Percentiles rank a stretch among this genome's conserved stretches.
phyloP scores from a whole-genome alignment of 306 rosid genomes.

The Inga oerstediana region DNA sequence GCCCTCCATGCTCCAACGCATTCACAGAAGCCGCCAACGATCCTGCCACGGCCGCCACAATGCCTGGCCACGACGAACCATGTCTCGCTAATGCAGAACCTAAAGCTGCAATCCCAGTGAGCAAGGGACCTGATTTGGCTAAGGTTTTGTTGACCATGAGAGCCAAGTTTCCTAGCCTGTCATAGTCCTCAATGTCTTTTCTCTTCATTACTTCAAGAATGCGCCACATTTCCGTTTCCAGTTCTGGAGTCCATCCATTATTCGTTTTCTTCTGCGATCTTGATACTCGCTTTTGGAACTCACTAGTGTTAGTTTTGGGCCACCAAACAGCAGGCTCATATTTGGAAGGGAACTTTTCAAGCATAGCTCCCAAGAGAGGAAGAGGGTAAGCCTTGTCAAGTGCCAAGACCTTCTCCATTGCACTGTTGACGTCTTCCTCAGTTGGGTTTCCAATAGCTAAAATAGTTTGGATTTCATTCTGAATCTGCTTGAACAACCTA shows the following conservation, averaged over 20 bases:
- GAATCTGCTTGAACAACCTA: not conserved
- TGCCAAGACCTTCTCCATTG: conserved; percentile 54
- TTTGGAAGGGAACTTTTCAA: not conserved
- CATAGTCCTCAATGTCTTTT: not conserved
- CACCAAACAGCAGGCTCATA: not conserved
- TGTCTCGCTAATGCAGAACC: not conserved
- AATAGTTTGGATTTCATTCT: conserved; percentile 40
- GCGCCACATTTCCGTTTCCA: conserved; percentile 50
- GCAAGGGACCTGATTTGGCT: not conserved
- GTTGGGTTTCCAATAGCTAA: conserved; percentile 39
- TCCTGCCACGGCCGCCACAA: not conserved
- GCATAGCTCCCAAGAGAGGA: not conserved
- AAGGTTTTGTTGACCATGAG: not conserved
- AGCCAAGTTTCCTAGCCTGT: not conserved
- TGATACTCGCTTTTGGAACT: not conserved
- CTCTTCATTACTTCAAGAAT: conserved; percentile 12
- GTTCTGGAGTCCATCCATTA: conserved; percentile 31
- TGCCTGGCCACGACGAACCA: not conserved
- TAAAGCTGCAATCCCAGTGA: not conserved
- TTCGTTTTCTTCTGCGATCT: not conserved
- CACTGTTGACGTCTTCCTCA: conserved; percentile 43
- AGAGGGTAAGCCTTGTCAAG: not conserved
- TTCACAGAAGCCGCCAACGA: not conserved
- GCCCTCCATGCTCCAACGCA: not conserved
- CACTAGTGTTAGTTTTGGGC: not conserved